These are phyloP conservation scores for Talaromyces liani DNA, from an alignment of 495 filamentous ascomycete genomes.

Conservation along the genomic window DNA sequence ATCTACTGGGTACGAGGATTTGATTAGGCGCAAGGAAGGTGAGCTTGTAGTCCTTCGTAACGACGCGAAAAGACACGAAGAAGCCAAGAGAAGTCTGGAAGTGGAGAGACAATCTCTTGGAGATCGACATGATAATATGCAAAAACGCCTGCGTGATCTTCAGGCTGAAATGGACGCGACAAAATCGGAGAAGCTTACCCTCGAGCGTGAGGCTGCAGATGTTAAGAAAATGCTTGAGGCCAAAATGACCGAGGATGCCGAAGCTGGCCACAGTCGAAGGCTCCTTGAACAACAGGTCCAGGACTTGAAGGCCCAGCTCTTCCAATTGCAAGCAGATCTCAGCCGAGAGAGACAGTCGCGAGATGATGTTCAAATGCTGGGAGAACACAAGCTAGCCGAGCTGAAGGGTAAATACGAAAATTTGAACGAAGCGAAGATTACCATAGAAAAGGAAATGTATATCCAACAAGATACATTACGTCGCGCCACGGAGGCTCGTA, in stretches of 20 bases:
- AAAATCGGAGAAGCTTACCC: slow-evolving; percentile 70
- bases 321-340: slow-evolving; percentile 77
- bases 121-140: slow-evolving; percentile 71
- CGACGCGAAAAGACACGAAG: slow-evolving; percentile 71
- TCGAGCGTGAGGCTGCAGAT: slow-evolving; percentile 84
- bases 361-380: slow-evolving; percentile 87
- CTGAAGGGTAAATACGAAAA: slow-evolving; percentile 77
- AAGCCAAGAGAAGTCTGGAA: slow-evolving; percentile 69
- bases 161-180: slow-evolving; percentile 84
- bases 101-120: slow-evolving; percentile 61
- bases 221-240: slow-evolving; percentile 80
- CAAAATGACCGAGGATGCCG: slow-evolving; percentile 80
- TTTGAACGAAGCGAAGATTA: slow-evolving; percentile 94
- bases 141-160: slow-evolving; percentile 69
- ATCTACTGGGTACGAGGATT: slow-evolving; percentile 88
- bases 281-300: slow-evolving; percentile 82
- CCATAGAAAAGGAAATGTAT: slow-evolving; percentile 97
- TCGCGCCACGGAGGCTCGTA: slow-evolving; percentile 73
- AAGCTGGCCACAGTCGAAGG: slow-evolving; percentile 76
- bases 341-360: slow-evolving; percentile 92
- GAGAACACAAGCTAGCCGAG: slow-evolving; percentile 77
- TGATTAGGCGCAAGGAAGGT: slow-evolving; percentile 88
- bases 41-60: slow-evolving; percentile 78
- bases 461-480: slow-evolving; percentile 92
- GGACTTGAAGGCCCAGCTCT: slow-evolving; percentile 78